phyloP scores from a whole-genome alignment of 805 yeast species.

The Cyberlindnera nakhonratchasimensis region DNA sequence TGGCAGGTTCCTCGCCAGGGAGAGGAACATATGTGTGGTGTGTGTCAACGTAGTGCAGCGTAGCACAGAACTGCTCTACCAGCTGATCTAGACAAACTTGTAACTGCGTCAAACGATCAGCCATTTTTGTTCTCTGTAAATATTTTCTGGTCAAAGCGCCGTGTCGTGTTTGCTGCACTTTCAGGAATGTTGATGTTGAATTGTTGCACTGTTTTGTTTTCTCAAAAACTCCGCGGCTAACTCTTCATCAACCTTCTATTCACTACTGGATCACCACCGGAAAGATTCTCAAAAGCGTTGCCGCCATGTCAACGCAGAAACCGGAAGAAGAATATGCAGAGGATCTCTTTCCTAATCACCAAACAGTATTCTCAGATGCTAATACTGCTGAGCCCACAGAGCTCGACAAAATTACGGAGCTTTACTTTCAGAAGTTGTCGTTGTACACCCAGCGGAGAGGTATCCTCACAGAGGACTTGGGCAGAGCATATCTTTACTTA shows the following conservation, averaged over 20 bases:
- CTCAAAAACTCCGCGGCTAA: background rate
- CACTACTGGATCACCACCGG: no score
- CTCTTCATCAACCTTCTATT: background rate
- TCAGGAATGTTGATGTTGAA: background rate
- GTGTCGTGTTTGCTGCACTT: background rate
- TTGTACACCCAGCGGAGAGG: conserved; percentile 10
- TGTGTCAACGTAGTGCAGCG: conserved; percentile 74
- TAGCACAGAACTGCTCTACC: conserved; percentile 75
- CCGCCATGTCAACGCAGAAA: background rate
- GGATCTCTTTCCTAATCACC: conserved; percentile 15
- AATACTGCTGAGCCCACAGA: background rate
- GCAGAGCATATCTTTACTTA: conserved; percentile 38
- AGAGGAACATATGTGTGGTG: conserved; percentile 57
- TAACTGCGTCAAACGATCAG: conserved; percentile 86
- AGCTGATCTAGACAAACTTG: conserved; percentile 82
- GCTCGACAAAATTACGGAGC: background rate
- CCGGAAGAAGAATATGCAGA: conserved; percentile 10
- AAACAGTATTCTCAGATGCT: no score
- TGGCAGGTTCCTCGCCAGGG: conserved; percentile 48
- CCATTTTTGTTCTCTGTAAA: conserved; percentile 43
- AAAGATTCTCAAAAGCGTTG: no score
- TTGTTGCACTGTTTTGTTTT: background rate
- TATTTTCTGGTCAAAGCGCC: no score
- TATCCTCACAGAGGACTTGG: conserved; percentile 8
- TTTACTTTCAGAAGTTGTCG: conserved; percentile 14